Base-by-base conservation (phyloP, 192 early-diverging fungal genomes). In the Podila minutissima region DNA sequence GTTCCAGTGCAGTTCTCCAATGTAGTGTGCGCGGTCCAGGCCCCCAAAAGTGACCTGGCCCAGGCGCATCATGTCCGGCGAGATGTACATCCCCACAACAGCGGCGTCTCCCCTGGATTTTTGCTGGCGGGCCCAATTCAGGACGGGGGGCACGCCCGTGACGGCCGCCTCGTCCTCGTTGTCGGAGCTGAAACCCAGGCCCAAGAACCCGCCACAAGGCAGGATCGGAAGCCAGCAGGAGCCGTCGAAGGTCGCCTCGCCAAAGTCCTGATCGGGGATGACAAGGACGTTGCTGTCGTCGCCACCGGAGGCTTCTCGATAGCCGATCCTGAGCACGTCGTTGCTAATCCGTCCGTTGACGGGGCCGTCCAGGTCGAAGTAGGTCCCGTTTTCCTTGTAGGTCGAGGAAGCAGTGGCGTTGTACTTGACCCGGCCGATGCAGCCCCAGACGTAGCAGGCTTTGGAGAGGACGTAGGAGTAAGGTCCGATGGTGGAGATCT, bases 401-500 rank as follows among this genome's bases (percentile, higher is more conserved):
- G 94, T 88, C 3, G 70, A 77, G 28, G 94, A 96, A 69, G 92
- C 81, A 33, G 74, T 77, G 28, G 94, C 86, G 76, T 99, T 93
- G 85, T 92, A 99, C n/a, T 92, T 90, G 33, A 83, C 67, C 82
- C 97, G 97, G 49, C 97, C 87, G 86, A 89, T 94, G 73, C 98
- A 99, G 1, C 97, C 95, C 62, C 95, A 94, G 0, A 94, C 94
- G 15, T 82, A 78, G 87, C 98, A 99, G 51, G 90, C 88, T 7
- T 92, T 92, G 32, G 95, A 97, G 13, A 97, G 97, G n/a, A 99
- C 94, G 96, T 97, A 98, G 60, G 98, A 86, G 74, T 97, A 97
- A 24, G 94, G 94, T 31, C 91, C 94, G 15, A 96, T 96, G 13
- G 97, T 99, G 74, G 96, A 93, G 33, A 96, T 92, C 33, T 95